These are phyloP conservation scores for Trichoderma breve DNA, from an alignment of 2,329 filamentous ascomycete species.

Conservation along the genomic window DNA sequence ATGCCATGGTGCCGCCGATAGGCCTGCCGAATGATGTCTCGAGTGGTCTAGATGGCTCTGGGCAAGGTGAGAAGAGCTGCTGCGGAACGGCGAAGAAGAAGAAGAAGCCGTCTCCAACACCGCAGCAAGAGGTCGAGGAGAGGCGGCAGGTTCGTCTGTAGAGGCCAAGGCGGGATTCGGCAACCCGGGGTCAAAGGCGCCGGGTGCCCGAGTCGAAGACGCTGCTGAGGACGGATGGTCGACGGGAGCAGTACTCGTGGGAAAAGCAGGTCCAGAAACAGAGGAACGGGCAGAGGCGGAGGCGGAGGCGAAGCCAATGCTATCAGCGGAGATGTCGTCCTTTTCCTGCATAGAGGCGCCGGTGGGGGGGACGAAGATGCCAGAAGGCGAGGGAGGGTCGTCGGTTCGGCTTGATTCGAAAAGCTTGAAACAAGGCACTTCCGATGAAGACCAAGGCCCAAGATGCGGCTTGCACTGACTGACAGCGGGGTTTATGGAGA, in stretches of 20 bases:
- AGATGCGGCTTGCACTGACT: constrained; percentile 10
- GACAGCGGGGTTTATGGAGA: constrained; percentile 17
- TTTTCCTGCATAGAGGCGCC: constrained; percentile 35
- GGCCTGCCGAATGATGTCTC: constrained; percentile 20
- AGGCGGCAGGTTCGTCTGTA: constrained; percentile 7
- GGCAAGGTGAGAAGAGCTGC: not conserved
- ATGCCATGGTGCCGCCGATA: constrained; percentile 22
- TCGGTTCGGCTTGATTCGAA: not conserved
- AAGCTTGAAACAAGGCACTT: not conserved
- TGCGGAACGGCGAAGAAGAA: not conserved
- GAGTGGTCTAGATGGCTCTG: constrained; percentile 14
- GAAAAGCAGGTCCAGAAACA: not conserved
- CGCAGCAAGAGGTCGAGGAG: not conserved
- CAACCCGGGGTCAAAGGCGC: not conserved
- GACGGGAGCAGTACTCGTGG: not conserved
- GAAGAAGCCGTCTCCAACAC: not conserved
- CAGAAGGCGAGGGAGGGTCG: not conserved
- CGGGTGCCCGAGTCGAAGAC: not conserved
- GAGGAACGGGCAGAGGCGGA: constrained; percentile 5
- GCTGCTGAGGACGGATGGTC: constrained; percentile 17
- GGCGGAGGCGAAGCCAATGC: constrained; percentile 20
- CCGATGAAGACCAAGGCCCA: constrained; percentile 16
- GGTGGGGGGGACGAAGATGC: constrained; percentile 9
- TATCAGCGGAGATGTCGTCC: constrained; percentile 20
- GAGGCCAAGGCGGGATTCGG: not conserved